These are phyloP conservation scores for Neurospora sp. DNA, from an alignment of 495 filamentous ascomycete genomes.

Conservation along the genomic window DNA sequence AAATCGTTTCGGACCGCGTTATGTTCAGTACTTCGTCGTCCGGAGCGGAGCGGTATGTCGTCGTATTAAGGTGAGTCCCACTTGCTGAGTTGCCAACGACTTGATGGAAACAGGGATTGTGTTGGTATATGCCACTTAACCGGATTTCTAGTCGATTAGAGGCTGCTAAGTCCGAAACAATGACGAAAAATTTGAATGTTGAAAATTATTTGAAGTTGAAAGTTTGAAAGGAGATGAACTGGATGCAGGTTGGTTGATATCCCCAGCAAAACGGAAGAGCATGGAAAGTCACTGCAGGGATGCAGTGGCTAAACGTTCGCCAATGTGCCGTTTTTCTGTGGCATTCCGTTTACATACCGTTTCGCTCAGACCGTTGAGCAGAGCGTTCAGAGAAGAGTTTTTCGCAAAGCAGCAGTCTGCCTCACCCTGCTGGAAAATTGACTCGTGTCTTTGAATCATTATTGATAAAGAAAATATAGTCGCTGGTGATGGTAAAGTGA, in stretches of 20 bases:
- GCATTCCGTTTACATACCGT: neutral
- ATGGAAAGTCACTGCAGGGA: neutral
- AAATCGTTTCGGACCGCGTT: neutral
- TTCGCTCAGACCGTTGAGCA: neutral
- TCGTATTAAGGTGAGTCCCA: neutral
- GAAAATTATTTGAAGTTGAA: neutral
- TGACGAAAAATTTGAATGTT: neutral
- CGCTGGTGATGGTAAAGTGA: neutral
- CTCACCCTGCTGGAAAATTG: neutral
- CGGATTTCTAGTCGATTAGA: neutral
- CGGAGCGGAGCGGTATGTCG: neutral
- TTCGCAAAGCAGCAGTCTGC: neutral
- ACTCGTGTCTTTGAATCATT: neutral
- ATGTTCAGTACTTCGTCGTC: neutral
- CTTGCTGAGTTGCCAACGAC: neutral
- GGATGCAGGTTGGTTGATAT: neutral
- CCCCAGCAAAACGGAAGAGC: neutral
- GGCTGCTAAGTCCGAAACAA: neutral
- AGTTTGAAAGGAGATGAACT: neutral
- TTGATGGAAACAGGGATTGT: neutral
- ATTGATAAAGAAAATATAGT: neutral
- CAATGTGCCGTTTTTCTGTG: neutral
- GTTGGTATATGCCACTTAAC: too few relatives aligned
- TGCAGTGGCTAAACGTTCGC: neutral
- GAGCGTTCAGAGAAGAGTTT: neutral